Evolutionary conservation across 768 basidiomycete genomes (phyloP), one percentile per base, ranked within the genome.

Genomic region (Suillus paluster): DNA sequence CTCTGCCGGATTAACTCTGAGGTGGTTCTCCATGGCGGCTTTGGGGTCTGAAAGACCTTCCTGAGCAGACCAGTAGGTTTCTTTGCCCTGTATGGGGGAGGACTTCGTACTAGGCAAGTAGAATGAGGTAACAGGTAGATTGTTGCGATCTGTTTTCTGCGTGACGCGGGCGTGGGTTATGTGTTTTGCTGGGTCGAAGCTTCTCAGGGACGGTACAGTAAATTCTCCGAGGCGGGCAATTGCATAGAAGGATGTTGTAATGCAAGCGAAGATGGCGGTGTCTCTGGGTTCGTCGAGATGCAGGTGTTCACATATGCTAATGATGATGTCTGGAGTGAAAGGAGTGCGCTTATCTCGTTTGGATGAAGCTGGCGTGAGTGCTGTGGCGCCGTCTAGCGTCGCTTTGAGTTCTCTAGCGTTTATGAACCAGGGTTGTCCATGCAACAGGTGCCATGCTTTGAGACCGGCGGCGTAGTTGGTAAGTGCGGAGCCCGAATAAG

Each of bases 161-260:
- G 66, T n/a, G 1, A 81, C 50, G 42, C 73, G 57, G 0, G 65
- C 45, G 0, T 58, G 63, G 10, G 68, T 78, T 59, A 78, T 63
- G 58, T 82, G 76, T 6, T 57, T 44, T 6, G 3, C 6, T 30
- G n/a, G 74, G 64, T 39, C 77, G 53, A 63, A 81, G 82, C 0
- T 58, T 63, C 66, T 70, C 1, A 80, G 67, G 3, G 50, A 64
- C 0, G 70, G 72, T 0, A 80, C 67, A 2, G 77, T 79, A 58
- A 82, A 76, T 62, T 83, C 80, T 0, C 80, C 79, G 0, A 79
- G 60, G 0, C 76, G 45, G 0, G 77, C 72, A 0, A 74, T 69
- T 0, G 67, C 59, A 25, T 71, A 84, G 67, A 83, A 82, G 7
- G 70, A 60, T 0, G 72, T 77, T 0, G 74, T 73, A 2, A 80